Evolutionary conservation across 2,329 filamentous ascomycete genomes (phyloP), one percentile per base, ranked within the genome.

Genomic region (Grosmannia serpens): DNA sequence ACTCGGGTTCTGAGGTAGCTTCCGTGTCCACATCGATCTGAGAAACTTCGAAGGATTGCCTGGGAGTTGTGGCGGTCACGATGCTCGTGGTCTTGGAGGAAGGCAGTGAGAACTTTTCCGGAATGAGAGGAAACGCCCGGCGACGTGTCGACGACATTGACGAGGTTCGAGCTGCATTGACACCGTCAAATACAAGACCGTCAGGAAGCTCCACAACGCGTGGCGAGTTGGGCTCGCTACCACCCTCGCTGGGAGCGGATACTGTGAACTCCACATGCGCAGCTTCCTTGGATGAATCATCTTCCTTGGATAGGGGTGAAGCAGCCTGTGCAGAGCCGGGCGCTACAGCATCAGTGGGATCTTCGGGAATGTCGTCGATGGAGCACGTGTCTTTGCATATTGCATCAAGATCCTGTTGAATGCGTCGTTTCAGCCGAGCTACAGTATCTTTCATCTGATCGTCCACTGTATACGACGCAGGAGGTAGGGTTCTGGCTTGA

Each of bases 301-400:
- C 24, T 50, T 29, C 47, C 13, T n/a, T 24, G 5, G 22, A 10
- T 24, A 22, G n/a, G n/a, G 4, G 51, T n/a, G 31, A 17, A 35
- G 51, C 51, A 17, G n/a, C 41, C 5, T 5, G n/a, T 46, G 46
- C 46, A 4, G 46, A 26, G 26, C 5, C 47, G 11, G 47, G 4
- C 4, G 10, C 47, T 4, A n/a, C 24, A 20, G 6, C 41, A 44
- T 22, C 41, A 44, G 17, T 27, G 17, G 31, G 26, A 31, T 66
- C 64, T 6, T 70, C 67, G 1, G 69, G 66, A 27, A 68, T 64
- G 56, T 71, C 69, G 44, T 72, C 70, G 22, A 81, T 69, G 17
- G 71, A 71, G 61, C 77, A 77, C 1, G 78, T 80, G 61, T 82
- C 79, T 61, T 73, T 77, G 63, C 76, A 79, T 22, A 81, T 67